Conservation (phyloP, 2,329 filamentous ascomycete genomes). For the Phialocephala sp. region DNA sequence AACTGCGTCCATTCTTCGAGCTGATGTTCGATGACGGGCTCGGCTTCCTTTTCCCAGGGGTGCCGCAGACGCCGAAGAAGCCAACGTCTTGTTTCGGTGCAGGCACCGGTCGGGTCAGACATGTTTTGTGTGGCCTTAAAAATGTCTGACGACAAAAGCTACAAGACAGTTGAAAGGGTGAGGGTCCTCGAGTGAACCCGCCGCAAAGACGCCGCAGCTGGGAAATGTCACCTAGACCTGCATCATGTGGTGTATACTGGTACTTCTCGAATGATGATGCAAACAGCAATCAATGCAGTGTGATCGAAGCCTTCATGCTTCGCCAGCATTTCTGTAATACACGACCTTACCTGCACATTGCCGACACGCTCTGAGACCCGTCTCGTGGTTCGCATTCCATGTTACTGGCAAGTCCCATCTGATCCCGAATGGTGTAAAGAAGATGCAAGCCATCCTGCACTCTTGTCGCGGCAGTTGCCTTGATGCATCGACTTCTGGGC, state of each 20-base stretch:
- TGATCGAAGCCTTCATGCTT: conserved; percentile 4
- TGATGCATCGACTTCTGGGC: background rate
- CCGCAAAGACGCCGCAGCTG: background rate
- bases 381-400: too few relatives aligned
- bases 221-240: background rate
- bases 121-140: background rate
- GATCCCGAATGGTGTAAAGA: background rate
- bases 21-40: too few relatives aligned
- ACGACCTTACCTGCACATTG: background rate
- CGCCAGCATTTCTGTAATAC: conserved; percentile 1
- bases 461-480: background rate
- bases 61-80: conserved; percentile 3
- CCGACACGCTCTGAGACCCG: too few relatives aligned
- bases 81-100: background rate
- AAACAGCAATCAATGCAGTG: conserved; percentile 7
- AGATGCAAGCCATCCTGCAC: background rate
- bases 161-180: background rate
- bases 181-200: conserved; percentile 1
- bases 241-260: too few relatives aligned
- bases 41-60: conserved; percentile 8
- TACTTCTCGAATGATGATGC: conserved; percentile 8
- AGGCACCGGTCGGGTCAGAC: background rate
- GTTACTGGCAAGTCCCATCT: background rate
- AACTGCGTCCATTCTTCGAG: too few relatives aligned
- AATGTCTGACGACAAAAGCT: background rate